Conservation (phyloP, 2,329 filamentous ascomycete genomes). For the Furcasterigmium furcatum region DNA sequence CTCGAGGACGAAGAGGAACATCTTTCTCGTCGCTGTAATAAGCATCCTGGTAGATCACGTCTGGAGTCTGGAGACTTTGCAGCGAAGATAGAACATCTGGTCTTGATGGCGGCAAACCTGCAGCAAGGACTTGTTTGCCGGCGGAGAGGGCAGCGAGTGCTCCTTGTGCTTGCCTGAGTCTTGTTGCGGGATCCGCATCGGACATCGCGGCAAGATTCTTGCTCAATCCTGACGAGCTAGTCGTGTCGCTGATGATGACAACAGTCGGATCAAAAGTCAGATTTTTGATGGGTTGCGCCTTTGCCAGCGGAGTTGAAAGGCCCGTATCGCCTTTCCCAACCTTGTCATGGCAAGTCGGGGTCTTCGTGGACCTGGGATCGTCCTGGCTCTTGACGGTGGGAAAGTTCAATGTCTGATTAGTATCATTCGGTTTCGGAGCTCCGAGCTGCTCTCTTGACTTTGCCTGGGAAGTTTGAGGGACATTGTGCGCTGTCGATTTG, state of each 20-base stretch:
- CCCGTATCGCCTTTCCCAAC: too few relatives aligned
- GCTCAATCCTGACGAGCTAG: neutral
- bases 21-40: slow-evolving; percentile 84
- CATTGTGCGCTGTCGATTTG: too few relatives aligned
- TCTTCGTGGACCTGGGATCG: too few relatives aligned
- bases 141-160: slow-evolving; percentile 6
- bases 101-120: slow-evolving; percentile 25
- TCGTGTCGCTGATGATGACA: too few relatives aligned
- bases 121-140: slow-evolving; percentile 24
- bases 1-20: slow-evolving; percentile 70
- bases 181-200: neutral
- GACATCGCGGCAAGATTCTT: slow-evolving; percentile 6
- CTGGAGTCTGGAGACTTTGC: slow-evolving; percentile 53
- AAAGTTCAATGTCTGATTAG: slow-evolving; percentile 51
- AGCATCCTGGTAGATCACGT: slow-evolving; percentile 78
- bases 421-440: neutral
- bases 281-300: too few relatives aligned
- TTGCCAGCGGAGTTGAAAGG: too few relatives aligned
- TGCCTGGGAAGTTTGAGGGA: too few relatives aligned
- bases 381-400: slow-evolving; percentile 75
- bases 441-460: too few relatives aligned
- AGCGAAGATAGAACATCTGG: slow-evolving; percentile 54
- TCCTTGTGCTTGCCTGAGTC: neutral
- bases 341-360: too few relatives aligned
- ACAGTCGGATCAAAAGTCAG: too few relatives aligned